phyloP scores from a whole-genome alignment of 192 early-diverging fungal species.

The Backusella mclennaniae region DNA sequence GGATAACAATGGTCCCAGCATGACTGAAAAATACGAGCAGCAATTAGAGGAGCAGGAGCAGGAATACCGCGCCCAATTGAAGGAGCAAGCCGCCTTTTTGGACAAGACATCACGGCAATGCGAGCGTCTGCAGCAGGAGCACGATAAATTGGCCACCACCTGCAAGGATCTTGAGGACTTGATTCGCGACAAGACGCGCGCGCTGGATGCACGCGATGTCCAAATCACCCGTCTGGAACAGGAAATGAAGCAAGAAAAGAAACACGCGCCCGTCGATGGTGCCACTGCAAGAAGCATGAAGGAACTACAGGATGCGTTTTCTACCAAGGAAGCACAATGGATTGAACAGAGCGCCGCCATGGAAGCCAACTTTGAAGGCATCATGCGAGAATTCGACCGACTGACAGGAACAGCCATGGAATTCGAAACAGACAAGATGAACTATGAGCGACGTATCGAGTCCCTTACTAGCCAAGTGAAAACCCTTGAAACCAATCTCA shows the following conservation, averaged over 20 bases:
- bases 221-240: slow-evolving; percentile 34
- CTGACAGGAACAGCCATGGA: slow-evolving; percentile 43
- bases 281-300: background rate
- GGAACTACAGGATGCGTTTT: slow-evolving; percentile 2
- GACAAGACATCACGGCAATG: slow-evolving; percentile 21
- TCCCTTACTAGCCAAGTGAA: slow-evolving; percentile 21
- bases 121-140: slow-evolving; percentile 25
- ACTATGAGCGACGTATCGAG: slow-evolving; percentile 36
- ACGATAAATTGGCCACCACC: slow-evolving; percentile 20
- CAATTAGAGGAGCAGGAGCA: slow-evolving; percentile 35
- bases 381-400: slow-evolving; percentile 45
- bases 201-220: slow-evolving; percentile 38
- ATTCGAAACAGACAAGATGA: slow-evolving; percentile 38
- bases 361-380: slow-evolving; percentile 43
- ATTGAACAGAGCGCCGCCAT: slow-evolving; percentile 31
- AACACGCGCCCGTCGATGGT: background rate
- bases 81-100: slow-evolving; percentile 30
- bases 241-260: slow-evolving; percentile 25
- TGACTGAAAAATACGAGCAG: slow-evolving; percentile 27
- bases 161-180: slow-evolving; percentile 33
- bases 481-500: slow-evolving; percentile 32
- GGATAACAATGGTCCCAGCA: slow-evolving; percentile 26
- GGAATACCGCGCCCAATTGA: slow-evolving; percentile 34
- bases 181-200: slow-evolving; percentile 37
- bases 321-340: slow-evolving; percentile 19